These are phyloP conservation scores for Plasmodium vinckei DNA, from an alignment of 169 alveolate species.

Conservation along the genomic window DNA sequence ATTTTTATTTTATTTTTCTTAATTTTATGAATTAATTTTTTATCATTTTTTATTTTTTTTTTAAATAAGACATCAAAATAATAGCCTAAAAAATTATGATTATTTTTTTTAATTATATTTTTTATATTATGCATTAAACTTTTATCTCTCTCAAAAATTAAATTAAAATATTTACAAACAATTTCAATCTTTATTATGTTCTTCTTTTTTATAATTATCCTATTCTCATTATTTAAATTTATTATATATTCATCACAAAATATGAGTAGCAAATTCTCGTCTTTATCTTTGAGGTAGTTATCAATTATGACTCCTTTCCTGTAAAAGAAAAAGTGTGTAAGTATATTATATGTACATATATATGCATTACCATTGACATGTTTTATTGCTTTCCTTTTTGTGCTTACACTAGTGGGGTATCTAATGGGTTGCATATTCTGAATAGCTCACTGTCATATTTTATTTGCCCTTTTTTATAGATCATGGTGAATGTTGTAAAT, in stretches of 20 bases:
- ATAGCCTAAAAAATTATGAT: constrained; percentile 26
- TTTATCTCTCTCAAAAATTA: constrained; percentile 36
- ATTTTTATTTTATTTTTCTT: constrained; percentile 13
- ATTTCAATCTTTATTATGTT: constrained; percentile 37
- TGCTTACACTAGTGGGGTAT: constrained; percentile 12
- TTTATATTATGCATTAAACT: constrained; percentile 21
- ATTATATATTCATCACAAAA: constrained; percentile 42
- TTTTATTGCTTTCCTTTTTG: neutral
- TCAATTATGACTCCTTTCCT: constrained; percentile 2
- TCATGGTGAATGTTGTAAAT: constrained; percentile 10
- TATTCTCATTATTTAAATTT: constrained; percentile 4
- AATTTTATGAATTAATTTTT: constrained; percentile 31
- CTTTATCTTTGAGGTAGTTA: constrained; percentile 29
- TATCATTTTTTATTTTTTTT: constrained; percentile 24
- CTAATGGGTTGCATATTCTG: neutral
- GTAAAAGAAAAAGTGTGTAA: neutral
- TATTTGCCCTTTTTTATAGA: constrained; percentile 19
- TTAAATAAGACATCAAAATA: constrained; percentile 61
- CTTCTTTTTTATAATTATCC: constrained; percentile 14
- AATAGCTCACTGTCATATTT: neutral
- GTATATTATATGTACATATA: neutral
- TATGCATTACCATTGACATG: too few species aligned
- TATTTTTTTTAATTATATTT: constrained; percentile 33
- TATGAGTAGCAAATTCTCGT: constrained; percentile 10
- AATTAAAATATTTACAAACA: constrained; percentile 33